Conservation (phyloP, 345 rosid genomes). For the Barbarea vulgaris region DNA sequence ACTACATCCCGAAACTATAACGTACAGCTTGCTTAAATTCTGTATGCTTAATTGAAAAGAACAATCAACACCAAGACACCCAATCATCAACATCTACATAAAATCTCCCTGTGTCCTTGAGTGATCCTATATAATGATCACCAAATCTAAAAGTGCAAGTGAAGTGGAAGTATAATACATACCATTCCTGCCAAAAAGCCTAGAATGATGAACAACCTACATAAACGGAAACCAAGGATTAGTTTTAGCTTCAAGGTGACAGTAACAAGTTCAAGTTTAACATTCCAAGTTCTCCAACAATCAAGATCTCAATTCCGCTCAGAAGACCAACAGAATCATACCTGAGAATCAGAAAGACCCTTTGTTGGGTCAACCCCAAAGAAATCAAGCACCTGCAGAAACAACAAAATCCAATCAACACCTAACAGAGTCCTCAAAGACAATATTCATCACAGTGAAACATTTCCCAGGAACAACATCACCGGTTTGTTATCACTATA, state of each 20-base stretch:
- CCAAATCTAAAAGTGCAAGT: constrained; percentile 1
- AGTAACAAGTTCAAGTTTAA: constrained; percentile 1
- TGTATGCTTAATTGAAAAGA: constrained; percentile 2
- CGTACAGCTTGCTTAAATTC: neutral
- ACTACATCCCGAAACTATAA: neutral
- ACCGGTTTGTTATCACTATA: neutral
- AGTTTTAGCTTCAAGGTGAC: constrained; percentile 2
- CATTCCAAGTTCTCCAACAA: constrained; percentile 1
- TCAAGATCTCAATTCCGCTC: constrained; percentile 22
- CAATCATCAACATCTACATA: neutral
- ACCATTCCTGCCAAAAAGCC: constrained; percentile 76
- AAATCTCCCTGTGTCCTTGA: constrained; percentile 5
- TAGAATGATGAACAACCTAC: constrained; percentile 74
- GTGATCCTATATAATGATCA: constrained; percentile 1
- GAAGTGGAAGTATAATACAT: constrained; percentile 34
- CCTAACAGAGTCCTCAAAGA: constrained; percentile 5
- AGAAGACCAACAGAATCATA: constrained; percentile 29
- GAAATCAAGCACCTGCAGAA: constrained; percentile 77
- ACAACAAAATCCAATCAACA: constrained; percentile 29
- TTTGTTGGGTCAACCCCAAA: constrained; percentile 74
- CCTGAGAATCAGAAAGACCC: constrained; percentile 94
- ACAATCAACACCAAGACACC: constrained; percentile 11
- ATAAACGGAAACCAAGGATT: constrained; percentile 21
- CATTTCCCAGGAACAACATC: neutral
- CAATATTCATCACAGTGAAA: constrained; percentile 1